Evolutionary conservation across 305 asterid species (phyloP).

Genomic region (Solanum aculeatissimum): DNA sequence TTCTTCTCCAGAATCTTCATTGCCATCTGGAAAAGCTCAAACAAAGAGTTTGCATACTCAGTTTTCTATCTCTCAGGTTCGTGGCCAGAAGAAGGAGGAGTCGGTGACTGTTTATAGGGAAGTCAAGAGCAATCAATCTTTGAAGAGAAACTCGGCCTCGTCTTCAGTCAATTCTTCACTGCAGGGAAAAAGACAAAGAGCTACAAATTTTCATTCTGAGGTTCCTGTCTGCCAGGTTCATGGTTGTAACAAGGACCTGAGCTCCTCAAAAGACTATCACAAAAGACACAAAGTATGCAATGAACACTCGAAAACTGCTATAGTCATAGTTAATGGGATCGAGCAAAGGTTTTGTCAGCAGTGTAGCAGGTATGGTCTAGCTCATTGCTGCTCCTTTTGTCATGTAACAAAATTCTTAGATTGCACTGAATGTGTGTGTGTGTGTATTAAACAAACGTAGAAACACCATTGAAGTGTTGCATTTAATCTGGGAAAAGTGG

Average conservation of each 20-base stretch:
- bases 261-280: slow-evolving; percentile 53
- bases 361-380: slow-evolving; percentile 46
- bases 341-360: slow-evolving; percentile 73
- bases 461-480: neutral
- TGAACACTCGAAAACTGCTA: slow-evolving; percentile 50
- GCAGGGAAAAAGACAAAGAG: slow-evolving; percentile 15
- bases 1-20: slow-evolving; percentile 14
- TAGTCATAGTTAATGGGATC: slow-evolving; percentile 46
- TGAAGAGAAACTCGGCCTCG: neutral
- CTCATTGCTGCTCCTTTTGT: neutral
- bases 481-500: neutral
- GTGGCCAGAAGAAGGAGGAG: slow-evolving; percentile 39
- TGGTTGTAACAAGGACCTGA: slow-evolving; percentile 56
- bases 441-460: neutral
- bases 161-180: slow-evolving; percentile 12
- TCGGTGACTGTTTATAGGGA: neutral
- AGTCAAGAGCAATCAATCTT: neutral
- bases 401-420: neutral
- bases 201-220: slow-evolving; percentile 14
- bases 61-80: slow-evolving; percentile 35
- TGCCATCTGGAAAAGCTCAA: slow-evolving; percentile 23
- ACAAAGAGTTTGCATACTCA: slow-evolving; percentile 10
- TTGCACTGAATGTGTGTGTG: neutral
- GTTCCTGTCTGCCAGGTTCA: slow-evolving; percentile 43
- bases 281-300: slow-evolving; percentile 64